Conservation (phyloP, 441 rosid genomes). For the Monsonia emarginata region DNA sequence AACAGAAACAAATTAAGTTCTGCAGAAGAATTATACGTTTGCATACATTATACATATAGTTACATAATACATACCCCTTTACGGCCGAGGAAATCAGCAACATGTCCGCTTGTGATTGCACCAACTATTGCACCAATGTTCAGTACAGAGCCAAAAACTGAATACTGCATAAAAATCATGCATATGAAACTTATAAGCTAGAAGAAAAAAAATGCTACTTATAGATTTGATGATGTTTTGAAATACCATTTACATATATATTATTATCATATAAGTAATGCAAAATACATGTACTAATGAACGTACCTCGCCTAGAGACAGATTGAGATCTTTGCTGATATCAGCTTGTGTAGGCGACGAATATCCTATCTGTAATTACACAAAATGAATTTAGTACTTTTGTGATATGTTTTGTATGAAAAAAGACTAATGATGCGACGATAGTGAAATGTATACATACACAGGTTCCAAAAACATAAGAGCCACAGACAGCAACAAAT, state of each 20-base stretch:
- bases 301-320: constrained; percentile 55
- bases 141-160: constrained; percentile 77
- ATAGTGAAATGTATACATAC: too few species aligned
- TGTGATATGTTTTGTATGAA: not conserved
- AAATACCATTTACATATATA: too few species aligned
- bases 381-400: not conserved
- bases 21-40: too few species aligned
- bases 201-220: too few species aligned
- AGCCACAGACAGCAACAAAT: constrained; percentile 71
- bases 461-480: constrained; percentile 76
- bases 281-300: too few species aligned
- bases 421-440: not conserved
- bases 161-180: constrained; percentile 60
- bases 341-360: constrained; percentile 82
- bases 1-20: constrained; percentile 5
- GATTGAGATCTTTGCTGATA: constrained; percentile 51
- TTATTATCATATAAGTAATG: too few species aligned
- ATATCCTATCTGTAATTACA: constrained; percentile 65
- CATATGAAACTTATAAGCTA: too few species aligned
- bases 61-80: constrained; percentile 79
- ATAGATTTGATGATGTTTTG: not conserved
- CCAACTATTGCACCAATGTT: constrained; percentile 96
- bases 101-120: constrained; percentile 74
- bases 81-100: constrained; percentile 67
- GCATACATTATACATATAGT: too few species aligned